Percentiles rank a stretch among this genome's conserved stretches.
phyloP scores from a whole-genome alignment of 2,329 filamentous ascomycete genomes.

The Cercospora sp. region DNA sequence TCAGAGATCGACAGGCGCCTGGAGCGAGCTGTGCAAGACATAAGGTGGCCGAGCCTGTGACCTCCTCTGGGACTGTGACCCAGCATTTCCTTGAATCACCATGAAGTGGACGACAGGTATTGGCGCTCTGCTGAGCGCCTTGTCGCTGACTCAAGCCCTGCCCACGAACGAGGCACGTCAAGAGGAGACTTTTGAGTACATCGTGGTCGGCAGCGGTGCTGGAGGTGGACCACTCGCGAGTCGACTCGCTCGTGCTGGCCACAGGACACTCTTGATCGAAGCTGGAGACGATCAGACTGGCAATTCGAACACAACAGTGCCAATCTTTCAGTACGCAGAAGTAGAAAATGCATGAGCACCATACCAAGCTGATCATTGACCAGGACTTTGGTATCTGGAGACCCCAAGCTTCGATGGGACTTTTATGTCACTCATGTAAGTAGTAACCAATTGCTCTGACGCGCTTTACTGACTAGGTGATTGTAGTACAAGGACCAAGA shows the following conservation, averaged over 20 bases:
- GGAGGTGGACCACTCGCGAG: slow-evolving; percentile 61
- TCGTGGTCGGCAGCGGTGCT: slow-evolving; percentile 62
- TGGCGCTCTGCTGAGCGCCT: not conserved
- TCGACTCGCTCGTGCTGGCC: slow-evolving; percentile 59
- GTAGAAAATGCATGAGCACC: no score
- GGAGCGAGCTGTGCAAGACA: not conserved
- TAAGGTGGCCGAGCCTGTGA: not conserved
- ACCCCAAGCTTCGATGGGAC: slow-evolving; percentile 60
- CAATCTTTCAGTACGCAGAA: slow-evolving; percentile 53
- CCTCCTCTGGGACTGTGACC: not conserved
- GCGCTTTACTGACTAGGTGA: not conserved
- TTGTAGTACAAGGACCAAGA: slow-evolving; percentile 53
- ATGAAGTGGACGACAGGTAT: not conserved
- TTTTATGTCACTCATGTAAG: slow-evolving; percentile 59
- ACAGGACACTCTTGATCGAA: slow-evolving; percentile 61
- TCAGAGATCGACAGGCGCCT: not conserved
- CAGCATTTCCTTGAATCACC: not conserved
- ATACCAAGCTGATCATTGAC: not conserved
- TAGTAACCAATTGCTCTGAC: not conserved
- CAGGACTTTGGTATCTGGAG: slow-evolving; percentile 10
- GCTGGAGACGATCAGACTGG: slow-evolving; percentile 58
- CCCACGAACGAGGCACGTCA: slow-evolving; percentile 1
- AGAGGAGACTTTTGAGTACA: slow-evolving; percentile 56
- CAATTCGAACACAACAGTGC: slow-evolving; percentile 54
- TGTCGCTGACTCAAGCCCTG: not conserved